Evolutionary conservation across 75 land plant species (phyloP).

Genomic region (Picea sitchensis): DNA sequence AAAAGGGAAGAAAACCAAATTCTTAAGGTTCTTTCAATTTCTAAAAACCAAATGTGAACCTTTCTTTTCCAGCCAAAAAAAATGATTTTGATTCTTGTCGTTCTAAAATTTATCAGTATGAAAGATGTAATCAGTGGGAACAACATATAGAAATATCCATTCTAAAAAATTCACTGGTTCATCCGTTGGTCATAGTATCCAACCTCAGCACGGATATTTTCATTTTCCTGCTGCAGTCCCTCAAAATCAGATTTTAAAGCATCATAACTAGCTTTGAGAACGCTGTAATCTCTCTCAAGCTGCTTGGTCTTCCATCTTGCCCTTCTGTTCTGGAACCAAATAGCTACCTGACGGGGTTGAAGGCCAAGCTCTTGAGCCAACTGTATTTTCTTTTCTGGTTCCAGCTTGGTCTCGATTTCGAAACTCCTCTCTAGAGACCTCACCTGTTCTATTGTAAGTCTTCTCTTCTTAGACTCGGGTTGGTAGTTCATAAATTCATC

Average conservation of each 20-base stretch:
- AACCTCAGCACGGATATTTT: background rate
- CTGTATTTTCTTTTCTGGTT: conserved; percentile 15
- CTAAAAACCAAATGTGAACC: no score
- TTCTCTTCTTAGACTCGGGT: conserved; percentile 12
- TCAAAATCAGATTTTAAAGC: background rate
- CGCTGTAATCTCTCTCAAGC: conserved; percentile 15
- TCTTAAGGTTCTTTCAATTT: no score
- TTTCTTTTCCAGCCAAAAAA: no score
- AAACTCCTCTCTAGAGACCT: conserved; percentile 17
- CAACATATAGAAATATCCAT: no score
- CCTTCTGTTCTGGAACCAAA: conserved; percentile 21
- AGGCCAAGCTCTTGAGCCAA: conserved; percentile 19
- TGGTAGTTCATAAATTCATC: conserved; percentile 6
- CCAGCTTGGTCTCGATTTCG: conserved; percentile 18
- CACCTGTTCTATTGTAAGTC: conserved; percentile 15
- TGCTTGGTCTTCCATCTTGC: conserved; percentile 21
- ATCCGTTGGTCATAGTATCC: background rate
- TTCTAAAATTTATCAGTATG: no score
- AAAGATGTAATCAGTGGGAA: no score
- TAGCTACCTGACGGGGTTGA: conserved; percentile 18
- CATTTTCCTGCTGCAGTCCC: background rate
- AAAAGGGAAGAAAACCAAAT: no score
- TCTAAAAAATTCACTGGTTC: background rate
- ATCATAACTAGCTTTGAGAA: conserved; percentile 9
- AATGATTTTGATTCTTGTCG: no score